Percentiles rank a stretch among this genome's conserved stretches.
phyloP scores from a whole-genome alignment of 345 rosid species.

The Garcia nutans region DNA sequence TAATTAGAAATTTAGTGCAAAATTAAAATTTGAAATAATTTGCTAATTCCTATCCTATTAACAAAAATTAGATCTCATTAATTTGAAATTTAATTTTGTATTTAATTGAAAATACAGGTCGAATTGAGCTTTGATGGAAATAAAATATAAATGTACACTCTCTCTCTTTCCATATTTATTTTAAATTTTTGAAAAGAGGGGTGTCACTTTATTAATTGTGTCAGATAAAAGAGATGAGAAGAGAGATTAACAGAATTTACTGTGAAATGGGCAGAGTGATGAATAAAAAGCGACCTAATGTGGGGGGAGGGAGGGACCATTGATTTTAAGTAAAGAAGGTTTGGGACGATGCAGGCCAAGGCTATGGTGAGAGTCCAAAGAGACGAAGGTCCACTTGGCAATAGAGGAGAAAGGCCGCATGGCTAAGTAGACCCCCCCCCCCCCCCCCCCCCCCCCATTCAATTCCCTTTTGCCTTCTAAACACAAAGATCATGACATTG shows the following conservation, averaged over 20 bases:
- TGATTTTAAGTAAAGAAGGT: not conserved
- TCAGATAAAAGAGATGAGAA: constrained; percentile 10
- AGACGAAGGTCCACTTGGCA: constrained; percentile 19
- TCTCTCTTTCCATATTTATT: too few relatives aligned
- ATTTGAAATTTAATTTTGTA: too few relatives aligned
- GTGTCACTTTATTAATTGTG: not conserved
- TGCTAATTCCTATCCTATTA: too few relatives aligned
- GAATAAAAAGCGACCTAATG: not conserved
- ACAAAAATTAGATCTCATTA: too few relatives aligned
- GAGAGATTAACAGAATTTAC: not conserved
- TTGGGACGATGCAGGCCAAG: constrained; percentile 14
- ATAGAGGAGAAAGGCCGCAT: constrained; percentile 17
- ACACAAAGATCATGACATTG: constrained; percentile 7
- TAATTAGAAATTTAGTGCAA: too few relatives aligned
- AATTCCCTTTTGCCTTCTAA: constrained; percentile 12
- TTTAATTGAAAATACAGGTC: too few relatives aligned
- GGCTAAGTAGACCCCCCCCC: not conserved
- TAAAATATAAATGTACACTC: too few relatives aligned
- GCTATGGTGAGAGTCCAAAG: constrained; percentile 17
- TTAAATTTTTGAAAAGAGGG: too few relatives aligned
- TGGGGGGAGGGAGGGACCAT: constrained; percentile 26
- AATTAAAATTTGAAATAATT: too few relatives aligned
- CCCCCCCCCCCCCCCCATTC: constrained; percentile 25
- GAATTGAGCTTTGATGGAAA: too few relatives aligned
- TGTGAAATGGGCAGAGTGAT: too few relatives aligned